phyloP scores from a whole-genome alignment of 2,329 filamentous ascomycete genomes.

The Apiospora phragmitis region DNA sequence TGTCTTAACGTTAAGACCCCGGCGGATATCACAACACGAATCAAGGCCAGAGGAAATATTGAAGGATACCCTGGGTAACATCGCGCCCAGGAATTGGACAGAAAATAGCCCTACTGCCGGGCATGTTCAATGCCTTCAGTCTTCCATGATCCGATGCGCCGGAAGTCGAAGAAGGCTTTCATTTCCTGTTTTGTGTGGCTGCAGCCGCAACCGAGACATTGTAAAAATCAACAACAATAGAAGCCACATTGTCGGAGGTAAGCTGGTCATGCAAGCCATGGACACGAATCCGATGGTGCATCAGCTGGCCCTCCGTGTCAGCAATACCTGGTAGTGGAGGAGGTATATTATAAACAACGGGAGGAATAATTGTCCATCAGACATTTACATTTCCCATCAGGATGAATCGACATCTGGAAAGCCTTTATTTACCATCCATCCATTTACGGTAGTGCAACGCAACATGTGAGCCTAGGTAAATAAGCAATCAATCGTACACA shows the following conservation, averaged over 20 bases:
- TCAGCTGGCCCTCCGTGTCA: background rate
- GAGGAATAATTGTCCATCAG: background rate
- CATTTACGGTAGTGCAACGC: background rate
- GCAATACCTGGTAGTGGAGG: background rate
- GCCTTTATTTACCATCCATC: background rate
- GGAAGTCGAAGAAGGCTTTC: background rate
- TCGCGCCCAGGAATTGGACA: background rate
- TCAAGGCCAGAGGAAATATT: background rate
- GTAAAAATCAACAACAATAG: slow-evolving; percentile 3
- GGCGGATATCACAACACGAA: background rate
- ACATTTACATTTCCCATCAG: background rate
- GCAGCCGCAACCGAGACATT: background rate
- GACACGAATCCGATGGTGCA: background rate
- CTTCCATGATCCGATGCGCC: background rate
- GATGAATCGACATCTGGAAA: background rate
- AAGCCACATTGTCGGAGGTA: background rate
- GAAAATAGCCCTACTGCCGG: background rate
- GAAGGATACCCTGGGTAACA: slow-evolving; percentile 1
- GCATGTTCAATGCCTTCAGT: background rate
- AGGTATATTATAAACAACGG: background rate
- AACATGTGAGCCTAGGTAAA: background rate
- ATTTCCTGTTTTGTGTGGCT: background rate
- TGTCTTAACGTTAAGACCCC: background rate
- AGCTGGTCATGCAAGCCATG: slow-evolving; percentile 1
- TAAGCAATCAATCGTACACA: background rate